A percentile compares a stretch with the other conserved stretches of the same genome.
Conservation (phyloP, 2,329 filamentous ascomycete genomes). For the Arthrobotrys sphaeroides region DNA sequence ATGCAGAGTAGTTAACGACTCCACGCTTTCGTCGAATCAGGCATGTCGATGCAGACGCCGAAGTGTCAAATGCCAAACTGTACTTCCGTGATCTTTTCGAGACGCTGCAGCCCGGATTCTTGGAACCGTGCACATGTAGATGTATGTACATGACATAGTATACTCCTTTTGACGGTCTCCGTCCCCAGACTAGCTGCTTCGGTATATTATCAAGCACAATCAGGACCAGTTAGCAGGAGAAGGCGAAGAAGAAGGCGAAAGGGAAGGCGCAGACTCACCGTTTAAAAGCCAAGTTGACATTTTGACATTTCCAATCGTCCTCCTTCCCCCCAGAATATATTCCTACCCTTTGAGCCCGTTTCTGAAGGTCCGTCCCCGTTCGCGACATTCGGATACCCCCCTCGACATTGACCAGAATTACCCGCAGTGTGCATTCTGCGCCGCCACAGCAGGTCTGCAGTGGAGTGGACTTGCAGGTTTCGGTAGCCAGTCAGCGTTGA, state of each 20-base stretch:
- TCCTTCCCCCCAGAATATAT: neutral
- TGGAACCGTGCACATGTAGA: constrained; percentile 1
- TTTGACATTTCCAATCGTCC: constrained; percentile 3
- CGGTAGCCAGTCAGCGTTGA: constrained; percentile 45
- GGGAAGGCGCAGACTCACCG: constrained; percentile 40
- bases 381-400: neutral
- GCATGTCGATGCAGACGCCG: constrained; percentile 43
- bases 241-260: constrained; percentile 33
- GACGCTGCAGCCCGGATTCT: constrained; percentile 39
- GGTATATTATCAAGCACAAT: constrained; percentile 44
- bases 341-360: neutral
- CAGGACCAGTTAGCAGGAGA: constrained; percentile 45
- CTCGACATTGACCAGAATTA: constrained; percentile 15
- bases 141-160: neutral
- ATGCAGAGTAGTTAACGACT: neutral
- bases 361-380: neutral
- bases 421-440: constrained; percentile 25
- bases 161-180: constrained; percentile 5
- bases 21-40: constrained; percentile 29
- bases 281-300: constrained; percentile 43
- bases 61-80: constrained; percentile 35
- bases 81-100: neutral
- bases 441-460: neutral
- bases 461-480: constrained; percentile 18
- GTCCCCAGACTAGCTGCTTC: constrained; percentile 27